Percentiles rank a stretch among this genome's conserved stretches.
These are phyloP conservation scores for Helotiales sp. DNA, from an alignment of 2,329 filamentous ascomycete species.

Conservation along the genomic window DNA sequence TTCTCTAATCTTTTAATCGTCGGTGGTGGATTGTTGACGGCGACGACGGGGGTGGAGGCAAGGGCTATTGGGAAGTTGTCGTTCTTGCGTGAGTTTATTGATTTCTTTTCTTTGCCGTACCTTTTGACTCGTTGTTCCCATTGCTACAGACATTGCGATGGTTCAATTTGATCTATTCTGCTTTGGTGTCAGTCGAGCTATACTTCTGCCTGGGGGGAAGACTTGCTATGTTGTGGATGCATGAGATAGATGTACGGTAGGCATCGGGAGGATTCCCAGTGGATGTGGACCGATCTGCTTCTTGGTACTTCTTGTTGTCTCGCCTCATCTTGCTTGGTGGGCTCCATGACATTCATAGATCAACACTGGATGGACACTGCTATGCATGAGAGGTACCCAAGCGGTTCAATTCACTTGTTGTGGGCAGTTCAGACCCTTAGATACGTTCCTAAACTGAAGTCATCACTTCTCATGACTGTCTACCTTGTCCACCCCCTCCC, in stretches of 20 bases:
- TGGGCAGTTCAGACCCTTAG: no score
- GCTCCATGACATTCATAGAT: background rate
- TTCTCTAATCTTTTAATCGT: conserved; percentile 28
- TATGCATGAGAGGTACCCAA: background rate
- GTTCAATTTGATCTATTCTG: no score
- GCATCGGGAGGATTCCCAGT: background rate
- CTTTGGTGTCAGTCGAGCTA: no score
- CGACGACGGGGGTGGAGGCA: conserved; percentile 15
- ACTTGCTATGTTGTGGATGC: background rate
- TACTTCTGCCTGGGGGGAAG: background rate
- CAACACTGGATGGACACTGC: background rate
- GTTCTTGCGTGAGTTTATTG: conserved; percentile 21
- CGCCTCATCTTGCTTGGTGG: background rate
- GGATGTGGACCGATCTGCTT: background rate
- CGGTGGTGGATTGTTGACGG: conserved; percentile 21
- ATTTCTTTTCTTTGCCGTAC: background rate
- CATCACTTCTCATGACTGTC: no score
- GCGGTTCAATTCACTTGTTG: no score
- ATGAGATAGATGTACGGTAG: background rate
- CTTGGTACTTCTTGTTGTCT: background rate
- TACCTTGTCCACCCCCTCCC: no score
- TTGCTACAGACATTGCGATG: background rate
- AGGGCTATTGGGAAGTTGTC: conserved; percentile 23
- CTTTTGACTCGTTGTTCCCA: no score
- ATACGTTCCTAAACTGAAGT: no score